Evolutionary conservation across 345 rosid genomes (phyloP), one percentile per base, ranked within the genome.

Genomic region (Populus tremula): DNA sequence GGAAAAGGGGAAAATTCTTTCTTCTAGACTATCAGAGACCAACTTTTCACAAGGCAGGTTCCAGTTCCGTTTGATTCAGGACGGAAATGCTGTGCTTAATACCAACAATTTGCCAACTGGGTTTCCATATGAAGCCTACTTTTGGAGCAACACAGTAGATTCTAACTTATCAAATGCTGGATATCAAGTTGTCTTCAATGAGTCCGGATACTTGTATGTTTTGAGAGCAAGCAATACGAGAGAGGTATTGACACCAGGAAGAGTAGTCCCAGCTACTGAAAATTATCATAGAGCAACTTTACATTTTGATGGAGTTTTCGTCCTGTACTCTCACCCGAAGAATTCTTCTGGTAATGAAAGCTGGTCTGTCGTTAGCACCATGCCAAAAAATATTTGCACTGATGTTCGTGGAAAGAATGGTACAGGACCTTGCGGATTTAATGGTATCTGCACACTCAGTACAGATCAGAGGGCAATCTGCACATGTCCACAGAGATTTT

Each of bases 401-500:
- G 16, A 1, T 1, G 13, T 59, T 18, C 0, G 0, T 4, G 61
- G 8, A 1, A 2, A 0, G 11, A 1, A 49, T 11, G 72, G 83
- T 5, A 70, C 79, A 16, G 85, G 87, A 27, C 70, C 78, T 12
- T 85, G 88, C 29, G 88, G 88, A 36, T 78, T 45, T 38, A 85
- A 85, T 67, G 78, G 82, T 59, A 72, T 75, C 76, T 85, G 88
- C 74, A 29, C 13, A 6, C 1, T 85, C 20, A 80, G 20, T 23
- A 41, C 38, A 0, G 72, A 79, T 38, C 16, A 17, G 14, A 74
- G 69, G 29, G 78, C 78, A 20, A 69, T 0, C 1, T 85, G 88
- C 43, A 14, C 5, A 0, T 85, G 86, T 76, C 86, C 88, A 35
- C 39, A 16, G 2, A 71, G 74, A 1, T 85, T 80, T 56, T 23